Percentiles rank a stretch among this genome's conserved stretches.
phyloP scores from a whole-genome alignment of 2,329 filamentous ascomycete species.

The Myriosclerotinia duriaeana region DNA sequence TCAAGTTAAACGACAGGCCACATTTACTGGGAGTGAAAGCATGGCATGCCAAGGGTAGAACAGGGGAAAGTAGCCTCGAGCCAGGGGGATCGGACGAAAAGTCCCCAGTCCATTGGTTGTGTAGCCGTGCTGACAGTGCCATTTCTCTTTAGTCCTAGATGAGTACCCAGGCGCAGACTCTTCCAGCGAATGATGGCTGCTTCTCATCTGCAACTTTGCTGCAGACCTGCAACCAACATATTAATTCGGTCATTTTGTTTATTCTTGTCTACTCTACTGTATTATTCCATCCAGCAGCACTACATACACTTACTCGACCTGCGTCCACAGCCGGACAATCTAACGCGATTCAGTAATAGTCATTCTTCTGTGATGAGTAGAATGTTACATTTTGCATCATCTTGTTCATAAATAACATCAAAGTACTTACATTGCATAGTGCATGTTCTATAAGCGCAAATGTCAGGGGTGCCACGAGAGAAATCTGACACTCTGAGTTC shows the following conservation, averaged over 20 bases:
- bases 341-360: slow-evolving; percentile 15
- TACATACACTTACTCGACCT: slow-evolving; percentile 15
- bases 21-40: slow-evolving; percentile 22
- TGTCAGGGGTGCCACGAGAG: slow-evolving; percentile 25
- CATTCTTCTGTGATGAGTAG: slow-evolving; percentile 15
- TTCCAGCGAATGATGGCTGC: slow-evolving; percentile 20
- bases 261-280: slow-evolving; percentile 17
- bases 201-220: slow-evolving; percentile 18
- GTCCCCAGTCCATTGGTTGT: slow-evolving; percentile 23
- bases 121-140: slow-evolving; percentile 22
- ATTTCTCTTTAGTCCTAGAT: slow-evolving; percentile 18
- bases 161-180: slow-evolving; percentile 20
- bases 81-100: slow-evolving; percentile 23
- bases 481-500: slow-evolving; percentile 23
- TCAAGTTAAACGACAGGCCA: slow-evolving; percentile 17
- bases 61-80: slow-evolving; percentile 19
- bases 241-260: slow-evolving; percentile 21
- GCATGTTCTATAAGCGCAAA: slow-evolving; percentile 24
- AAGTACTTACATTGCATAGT: slow-evolving; percentile 16
- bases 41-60: slow-evolving; percentile 16
- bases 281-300: slow-evolving; percentile 14
- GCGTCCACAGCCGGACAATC: slow-evolving; percentile 19
- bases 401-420: slow-evolving; percentile 24
- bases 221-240: slow-evolving; percentile 10
- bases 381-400: slow-evolving; percentile 22